Base-by-base conservation (phyloP, 805 yeast species). In the Myxozyma geophila region DNA sequence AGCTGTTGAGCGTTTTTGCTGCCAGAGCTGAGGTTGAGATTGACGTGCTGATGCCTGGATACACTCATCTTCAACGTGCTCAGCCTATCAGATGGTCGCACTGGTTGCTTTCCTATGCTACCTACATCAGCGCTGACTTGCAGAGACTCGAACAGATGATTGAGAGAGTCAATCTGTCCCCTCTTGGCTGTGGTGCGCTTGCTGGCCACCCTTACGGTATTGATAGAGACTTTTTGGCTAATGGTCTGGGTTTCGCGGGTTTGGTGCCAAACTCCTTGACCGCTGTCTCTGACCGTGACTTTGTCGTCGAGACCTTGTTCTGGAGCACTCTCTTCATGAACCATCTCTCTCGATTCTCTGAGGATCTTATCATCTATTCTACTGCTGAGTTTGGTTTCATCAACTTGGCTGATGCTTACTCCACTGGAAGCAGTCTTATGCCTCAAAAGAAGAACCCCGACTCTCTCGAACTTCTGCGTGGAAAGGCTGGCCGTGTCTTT, bases 71-170 rank as follows among this genome's bases (percentile, higher is more conserved):
- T 75, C 99, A 95, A 82, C 89, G 97, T 76, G 98, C 98, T 1
- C 99, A 92, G 79, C 99, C 99, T n/a, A 95, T 95, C 74, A 86
- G 99, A 79, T 95, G 99, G 99, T 82, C 98, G 0, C 99, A 95
- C 76, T 93, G 98, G 97, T 81, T 95, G 70, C 85, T 93, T 70
- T 87, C 91, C 75, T 93, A 95, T 74, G 98, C 97, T 44, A 93
- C 99, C 1, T 95, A 92, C 75, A 88, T 95, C 77, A 85, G 92
- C 9, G 92, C 92, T 74, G 99, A 95, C 75, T 86, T 88, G 78
- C 85, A 89, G 75, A 85, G 99, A 75, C 82, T 95, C 70, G 78
- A 83, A 68, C 95, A 96, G 78, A 82, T 95, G 59, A 83, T 88
- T 68, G 87, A 80, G 61, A 87, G 99, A 77, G 85, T 91, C 61